Base-by-base conservation (phyloP, 331 rosid genomes). In the Ulmus americana region DNA sequence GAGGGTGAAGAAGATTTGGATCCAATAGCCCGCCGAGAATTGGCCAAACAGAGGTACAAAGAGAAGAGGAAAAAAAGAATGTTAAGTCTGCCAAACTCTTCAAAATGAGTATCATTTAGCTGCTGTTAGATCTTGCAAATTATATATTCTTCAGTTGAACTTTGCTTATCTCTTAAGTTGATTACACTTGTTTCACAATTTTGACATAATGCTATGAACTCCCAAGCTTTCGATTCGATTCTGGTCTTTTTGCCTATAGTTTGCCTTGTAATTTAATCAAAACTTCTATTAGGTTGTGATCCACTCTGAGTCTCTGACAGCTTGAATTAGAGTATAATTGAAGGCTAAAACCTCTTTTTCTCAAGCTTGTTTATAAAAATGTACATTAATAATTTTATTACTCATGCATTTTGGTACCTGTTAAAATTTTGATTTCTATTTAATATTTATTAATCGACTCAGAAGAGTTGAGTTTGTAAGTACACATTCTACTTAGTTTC, bases 31-130 rank as follows among this genome's bases (percentile, higher is more conserved):
- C 58, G 70, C 46, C 58, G 71, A 66, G 70, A 62, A 61, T 73
- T 73, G 46, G 74, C 76, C 67, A 70, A 12, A 63, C 15, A 59
- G 69, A 68, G 62, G 73, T 59, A 78, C 79, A 70, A 76, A 76
- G 82, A 82, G 77, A 67, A 72, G 74, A 73, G 70, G 74, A 72
- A 71, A 40, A 64, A 82, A 67, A 76, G 79, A 77, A 56, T 45
- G 90, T 84, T 28, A 64, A 79, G 90, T 73, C 14, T 51, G 70
- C 45, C 76, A 70, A 15, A 15, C 40, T 39, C 16, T 45, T 68
- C 45, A 39, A 61, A 18, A 56, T n/a, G 46, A 44, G 67, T 52
- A 44, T 46, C 48, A 64, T 28, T 39, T 28, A n/a, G 18, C 38
- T 55, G 59, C 60, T 22, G 11, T 22, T 12, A 39, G 58, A 14